phyloP scores from a whole-genome alignment of 257 asterid species.

The Asclepias syriaca region DNA sequence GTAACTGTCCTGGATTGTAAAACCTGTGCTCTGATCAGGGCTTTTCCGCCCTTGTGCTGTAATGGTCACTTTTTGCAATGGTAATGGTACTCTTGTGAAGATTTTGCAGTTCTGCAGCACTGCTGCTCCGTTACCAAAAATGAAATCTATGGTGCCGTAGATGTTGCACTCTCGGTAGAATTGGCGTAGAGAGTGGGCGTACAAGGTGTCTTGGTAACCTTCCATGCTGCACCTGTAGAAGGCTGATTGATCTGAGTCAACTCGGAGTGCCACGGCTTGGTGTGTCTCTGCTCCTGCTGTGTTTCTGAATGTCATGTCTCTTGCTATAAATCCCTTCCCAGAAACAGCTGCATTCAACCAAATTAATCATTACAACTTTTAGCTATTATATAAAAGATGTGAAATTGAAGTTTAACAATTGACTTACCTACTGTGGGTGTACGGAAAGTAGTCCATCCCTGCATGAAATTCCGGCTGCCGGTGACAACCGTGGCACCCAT shows the following conservation, averaged over 20 bases:
- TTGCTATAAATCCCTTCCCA: slow-evolving; percentile 85
- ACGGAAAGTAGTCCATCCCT: slow-evolving; percentile 96
- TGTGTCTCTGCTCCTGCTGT: slow-evolving; percentile 82
- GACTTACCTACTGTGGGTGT: slow-evolving; percentile 80
- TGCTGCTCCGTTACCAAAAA: slow-evolving; percentile 94
- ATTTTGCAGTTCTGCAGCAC: slow-evolving; percentile 83
- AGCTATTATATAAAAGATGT: too few species aligned
- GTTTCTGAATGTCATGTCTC: slow-evolving; percentile 92
- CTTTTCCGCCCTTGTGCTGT: slow-evolving; percentile 90
- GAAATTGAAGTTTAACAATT: neutral
- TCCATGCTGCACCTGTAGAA: slow-evolving; percentile 97
- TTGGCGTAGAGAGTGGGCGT: slow-evolving; percentile 93
- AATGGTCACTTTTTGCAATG: slow-evolving; percentile 82
- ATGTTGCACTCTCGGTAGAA: slow-evolving; percentile 90
- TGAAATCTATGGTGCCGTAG: slow-evolving; percentile 94
- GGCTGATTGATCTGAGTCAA: slow-evolving; percentile 92
- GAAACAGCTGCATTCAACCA: slow-evolving; percentile 57
- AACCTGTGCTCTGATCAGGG: slow-evolving; percentile 88
- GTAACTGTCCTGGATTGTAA: slow-evolving; percentile 65
- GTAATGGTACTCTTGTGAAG: slow-evolving; percentile 65
- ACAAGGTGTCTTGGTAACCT: slow-evolving; percentile 92
- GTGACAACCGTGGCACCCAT: slow-evolving; percentile 68
- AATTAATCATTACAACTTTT: too few species aligned
- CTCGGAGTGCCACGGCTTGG: slow-evolving; percentile 94
- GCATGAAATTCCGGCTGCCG: slow-evolving; percentile 81